phyloP scores from a whole-genome alignment of 2,329 filamentous ascomycete species.

The Calonectria naviculata region DNA sequence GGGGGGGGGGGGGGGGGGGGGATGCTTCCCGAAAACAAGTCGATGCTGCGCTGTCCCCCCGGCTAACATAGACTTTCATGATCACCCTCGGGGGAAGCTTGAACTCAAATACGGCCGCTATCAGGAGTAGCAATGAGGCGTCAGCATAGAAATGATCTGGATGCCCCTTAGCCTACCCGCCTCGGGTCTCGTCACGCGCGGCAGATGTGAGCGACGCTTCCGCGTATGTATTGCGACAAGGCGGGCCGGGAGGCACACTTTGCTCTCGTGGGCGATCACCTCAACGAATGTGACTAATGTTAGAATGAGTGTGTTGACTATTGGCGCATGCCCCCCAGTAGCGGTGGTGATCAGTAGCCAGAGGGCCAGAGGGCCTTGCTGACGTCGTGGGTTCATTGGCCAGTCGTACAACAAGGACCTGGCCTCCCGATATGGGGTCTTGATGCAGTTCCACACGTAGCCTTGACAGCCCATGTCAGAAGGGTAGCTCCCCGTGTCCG shows the following conservation, averaged over 20 bases:
- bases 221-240: not conserved
- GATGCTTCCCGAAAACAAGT: conserved; percentile 11
- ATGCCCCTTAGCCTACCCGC: not conserved
- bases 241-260: not conserved
- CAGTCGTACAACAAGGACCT: not conserved
- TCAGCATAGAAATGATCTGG: conserved; percentile 9
- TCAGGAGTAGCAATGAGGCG: not conserved
- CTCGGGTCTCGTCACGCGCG: not conserved
- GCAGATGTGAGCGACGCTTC: not conserved
- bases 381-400: not conserved
- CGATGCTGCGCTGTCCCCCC: conserved; percentile 33
- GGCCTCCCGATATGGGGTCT: not conserved
- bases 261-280: not conserved
- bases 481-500: conserved; percentile 7
- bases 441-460: not conserved
- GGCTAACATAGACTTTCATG: conserved; percentile 30
- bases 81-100: not conserved
- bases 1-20: too few species aligned
- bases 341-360: conserved; percentile 11
- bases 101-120: conserved; percentile 17
- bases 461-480: conserved; percentile 1
- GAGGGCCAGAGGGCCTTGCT: not conserved
- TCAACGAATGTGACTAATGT: conserved; percentile 14
- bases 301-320: conserved; percentile 11
- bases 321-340: not conserved